Evolutionary conservation across 163 green algal species (phyloP).

Genomic region (Scenedesmus sp.): DNA sequence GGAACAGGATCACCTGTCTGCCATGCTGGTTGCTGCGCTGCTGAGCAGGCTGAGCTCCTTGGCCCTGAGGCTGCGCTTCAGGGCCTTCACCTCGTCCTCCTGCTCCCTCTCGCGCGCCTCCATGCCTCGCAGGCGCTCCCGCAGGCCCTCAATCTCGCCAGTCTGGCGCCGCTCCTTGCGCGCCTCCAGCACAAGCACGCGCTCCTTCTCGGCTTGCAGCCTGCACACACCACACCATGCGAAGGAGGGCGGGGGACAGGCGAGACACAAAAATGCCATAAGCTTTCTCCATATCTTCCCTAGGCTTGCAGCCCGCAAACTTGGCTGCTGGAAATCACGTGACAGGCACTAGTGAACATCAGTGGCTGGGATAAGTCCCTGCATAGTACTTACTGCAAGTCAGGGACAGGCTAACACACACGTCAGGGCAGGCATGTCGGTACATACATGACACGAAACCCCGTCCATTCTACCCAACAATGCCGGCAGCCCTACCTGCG

Average conservation of each 20-base stretch:
- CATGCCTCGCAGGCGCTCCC: slow-evolving; percentile 36
- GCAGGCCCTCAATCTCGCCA: slow-evolving; percentile 49
- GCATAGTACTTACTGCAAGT: too few species aligned
- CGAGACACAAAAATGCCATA: too few species aligned
- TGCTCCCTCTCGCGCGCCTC: slow-evolving; percentile 41
- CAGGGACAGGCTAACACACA: too few species aligned
- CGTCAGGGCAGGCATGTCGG: too few species aligned
- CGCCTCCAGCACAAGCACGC: background rate
- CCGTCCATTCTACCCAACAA: background rate
- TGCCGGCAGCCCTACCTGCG: background rate
- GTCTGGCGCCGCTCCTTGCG: slow-evolving; percentile 49
- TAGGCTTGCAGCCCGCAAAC: background rate
- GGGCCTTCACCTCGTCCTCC: slow-evolving; percentile 52
- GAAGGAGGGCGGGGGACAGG: too few species aligned
- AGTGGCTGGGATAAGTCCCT: too few species aligned
- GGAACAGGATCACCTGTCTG: background rate
- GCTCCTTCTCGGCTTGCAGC: slow-evolving; percentile 46
- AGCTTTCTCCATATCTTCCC: background rate
- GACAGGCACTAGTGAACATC: background rate
- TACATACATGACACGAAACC: background rate
- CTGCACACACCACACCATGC: background rate
- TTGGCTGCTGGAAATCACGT: background rate
- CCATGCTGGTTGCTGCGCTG: slow-evolving; percentile 20
- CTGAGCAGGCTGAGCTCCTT: slow-evolving; percentile 50
- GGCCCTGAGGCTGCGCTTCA: slow-evolving; percentile 38